These are phyloP conservation scores for Vaccinium myrtillus DNA, from an alignment of 148 eudicot species.

Conservation along the genomic window DNA sequence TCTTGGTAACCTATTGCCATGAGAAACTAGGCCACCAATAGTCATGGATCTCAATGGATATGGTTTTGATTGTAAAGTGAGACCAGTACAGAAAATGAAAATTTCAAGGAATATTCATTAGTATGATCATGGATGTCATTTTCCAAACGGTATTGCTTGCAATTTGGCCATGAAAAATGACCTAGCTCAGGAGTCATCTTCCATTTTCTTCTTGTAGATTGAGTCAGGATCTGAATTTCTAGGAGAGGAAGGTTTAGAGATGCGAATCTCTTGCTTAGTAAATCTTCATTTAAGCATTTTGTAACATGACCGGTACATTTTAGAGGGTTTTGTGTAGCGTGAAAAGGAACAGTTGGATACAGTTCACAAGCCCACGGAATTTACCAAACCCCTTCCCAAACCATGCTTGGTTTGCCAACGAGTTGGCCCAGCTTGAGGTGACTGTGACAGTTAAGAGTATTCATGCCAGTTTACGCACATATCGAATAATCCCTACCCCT, in stretches of 20 bases:
- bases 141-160: neutral
- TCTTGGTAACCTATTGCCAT: neutral
- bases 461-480: too few species aligned
- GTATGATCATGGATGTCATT: neutral
- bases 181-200: neutral
- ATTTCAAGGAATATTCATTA: neutral
- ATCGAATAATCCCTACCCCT: too few species aligned
- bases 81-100: neutral
- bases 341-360: neutral
- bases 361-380: neutral
- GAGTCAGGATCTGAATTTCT: neutral
- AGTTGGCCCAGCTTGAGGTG: neutral
- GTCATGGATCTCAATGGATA: neutral
- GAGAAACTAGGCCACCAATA: neutral
- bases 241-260: neutral
- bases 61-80: neutral
- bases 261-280: neutral
- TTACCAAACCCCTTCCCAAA: neutral
- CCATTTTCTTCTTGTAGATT: neutral
- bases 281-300: neutral
- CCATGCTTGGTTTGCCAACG: neutral
- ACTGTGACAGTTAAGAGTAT: neutral
- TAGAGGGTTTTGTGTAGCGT: neutral
- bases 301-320: too few species aligned
- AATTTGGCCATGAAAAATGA: neutral